Evolutionary conservation across 1,139 yeast genomes (phyloP).

Genomic region (Magnusiomyces tetraspermus): DNA sequence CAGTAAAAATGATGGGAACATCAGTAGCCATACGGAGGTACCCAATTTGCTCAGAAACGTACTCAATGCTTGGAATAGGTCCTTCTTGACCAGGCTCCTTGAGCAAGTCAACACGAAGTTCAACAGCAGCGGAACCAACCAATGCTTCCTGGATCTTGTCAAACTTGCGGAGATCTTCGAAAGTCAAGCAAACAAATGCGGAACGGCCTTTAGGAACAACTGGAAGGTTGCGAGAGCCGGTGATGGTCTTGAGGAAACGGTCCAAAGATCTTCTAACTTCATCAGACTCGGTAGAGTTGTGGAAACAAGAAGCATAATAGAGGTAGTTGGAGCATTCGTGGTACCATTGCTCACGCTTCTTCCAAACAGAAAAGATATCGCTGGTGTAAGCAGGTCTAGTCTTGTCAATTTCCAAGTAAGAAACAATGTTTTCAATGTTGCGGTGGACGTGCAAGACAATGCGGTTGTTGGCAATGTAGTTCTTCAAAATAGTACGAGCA

Average conservation of each 20-base stretch:
- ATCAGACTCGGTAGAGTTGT: constrained; percentile 44
- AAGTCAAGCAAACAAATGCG: constrained; percentile 64
- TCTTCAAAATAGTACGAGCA: constrained; percentile 55
- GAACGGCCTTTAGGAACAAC: constrained; percentile 48
- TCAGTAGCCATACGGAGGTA: constrained; percentile 52
- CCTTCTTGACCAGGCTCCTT: constrained; percentile 38
- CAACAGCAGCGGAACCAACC: constrained; percentile 72
- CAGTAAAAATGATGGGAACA: constrained; percentile 73
- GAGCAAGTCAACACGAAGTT: constrained; percentile 69
- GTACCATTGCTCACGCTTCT: constrained; percentile 71
- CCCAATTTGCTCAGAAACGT: constrained; percentile 68
- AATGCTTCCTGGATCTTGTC: constrained; percentile 38
- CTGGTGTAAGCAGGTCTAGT: constrained; percentile 76
- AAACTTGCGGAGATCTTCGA: constrained; percentile 39
- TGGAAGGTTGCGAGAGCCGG: constrained; percentile 41
- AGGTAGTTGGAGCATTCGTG: constrained; percentile 68
- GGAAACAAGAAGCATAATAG: constrained; percentile 60
- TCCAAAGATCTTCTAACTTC: constrained; percentile 52
- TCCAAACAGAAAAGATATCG: constrained; percentile 78
- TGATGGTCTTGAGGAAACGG: constrained; percentile 49
- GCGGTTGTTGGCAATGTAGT: constrained; percentile 50
- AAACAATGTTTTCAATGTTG: constrained; percentile 69
- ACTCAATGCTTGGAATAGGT: constrained; percentile 30
- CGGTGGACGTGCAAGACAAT: constrained; percentile 87
- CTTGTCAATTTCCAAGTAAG: constrained; percentile 63